Percentiles rank a stretch among this genome's conserved stretches.
phyloP scores from a whole-genome alignment of 345 rosid species.

The Litchi chinensis region DNA sequence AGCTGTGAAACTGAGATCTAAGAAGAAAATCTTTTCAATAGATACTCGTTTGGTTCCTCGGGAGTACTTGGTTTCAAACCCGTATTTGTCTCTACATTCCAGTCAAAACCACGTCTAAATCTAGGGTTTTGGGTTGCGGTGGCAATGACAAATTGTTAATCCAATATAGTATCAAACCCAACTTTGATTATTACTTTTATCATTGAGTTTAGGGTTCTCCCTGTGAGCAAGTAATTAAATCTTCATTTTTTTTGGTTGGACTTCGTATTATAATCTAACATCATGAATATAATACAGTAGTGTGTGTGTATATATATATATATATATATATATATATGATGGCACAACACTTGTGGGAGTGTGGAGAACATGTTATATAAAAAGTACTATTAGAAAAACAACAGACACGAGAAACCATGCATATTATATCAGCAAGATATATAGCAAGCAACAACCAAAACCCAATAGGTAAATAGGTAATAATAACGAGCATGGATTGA shows the following conservation, averaged over 20 bases:
- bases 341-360: neutral
- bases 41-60: neutral
- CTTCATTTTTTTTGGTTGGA: no score
- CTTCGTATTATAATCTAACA: neutral
- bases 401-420: neutral
- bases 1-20: neutral
- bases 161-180: no score
- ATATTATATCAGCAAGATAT: no score
- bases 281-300: neutral
- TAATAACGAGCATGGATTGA: neutral
- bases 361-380: neutral
- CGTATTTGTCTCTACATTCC: neutral
- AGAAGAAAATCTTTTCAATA: neutral
- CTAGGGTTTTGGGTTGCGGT: no score
- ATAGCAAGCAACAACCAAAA: conserved; percentile 6
- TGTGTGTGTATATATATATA: no score
- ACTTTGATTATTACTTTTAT: no score
- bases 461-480: neutral
- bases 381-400: neutral
- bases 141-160: no score
- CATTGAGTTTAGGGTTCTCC: no score
- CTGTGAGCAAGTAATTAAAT: no score
- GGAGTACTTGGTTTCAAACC: neutral
- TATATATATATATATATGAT: neutral
- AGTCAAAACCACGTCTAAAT: no score